A percentile compares a stretch with the other conserved stretches of the same genome.
These are phyloP conservation scores for Combretum micranthum DNA, from an alignment of 345 rosid species.

Conservation along the genomic window DNA sequence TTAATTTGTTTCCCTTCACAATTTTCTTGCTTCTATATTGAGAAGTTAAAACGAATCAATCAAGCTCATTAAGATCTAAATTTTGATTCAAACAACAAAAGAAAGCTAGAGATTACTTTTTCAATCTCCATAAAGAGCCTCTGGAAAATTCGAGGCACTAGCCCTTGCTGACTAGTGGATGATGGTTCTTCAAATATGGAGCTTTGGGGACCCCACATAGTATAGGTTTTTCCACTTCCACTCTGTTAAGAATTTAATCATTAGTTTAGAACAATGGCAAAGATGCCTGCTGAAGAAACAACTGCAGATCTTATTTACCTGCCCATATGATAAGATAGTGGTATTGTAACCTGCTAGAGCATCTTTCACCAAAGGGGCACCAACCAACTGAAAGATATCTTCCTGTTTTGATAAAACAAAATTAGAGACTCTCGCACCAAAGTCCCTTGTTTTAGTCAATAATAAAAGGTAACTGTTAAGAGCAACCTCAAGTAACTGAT, in stretches of 20 bases:
- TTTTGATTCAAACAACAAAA: neutral
- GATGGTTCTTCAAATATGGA: constrained; percentile 86
- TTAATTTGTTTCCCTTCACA: constrained; percentile 62
- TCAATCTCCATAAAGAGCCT: constrained; percentile 73
- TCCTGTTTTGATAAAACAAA: constrained; percentile 45
- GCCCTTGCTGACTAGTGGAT: constrained; percentile 69
- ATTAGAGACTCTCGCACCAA: neutral
- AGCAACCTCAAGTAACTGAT: too few relatives aligned
- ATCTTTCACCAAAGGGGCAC: constrained; percentile 70
- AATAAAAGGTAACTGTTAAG: too few relatives aligned
- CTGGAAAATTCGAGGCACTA: constrained; percentile 84
- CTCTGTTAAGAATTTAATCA: constrained; percentile 35
- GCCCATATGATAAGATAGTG: constrained; percentile 78
- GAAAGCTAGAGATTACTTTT: constrained; percentile 38
- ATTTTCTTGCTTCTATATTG: constrained; percentile 59
- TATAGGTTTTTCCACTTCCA: constrained; percentile 95
- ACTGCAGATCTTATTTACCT: constrained; percentile 35
- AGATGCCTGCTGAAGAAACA: neutral
- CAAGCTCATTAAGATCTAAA: constrained; percentile 4
- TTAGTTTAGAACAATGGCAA: neutral
- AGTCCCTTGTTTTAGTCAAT: neutral
- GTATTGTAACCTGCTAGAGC: constrained; percentile 88
- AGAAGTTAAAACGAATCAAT: constrained; percentile 6
- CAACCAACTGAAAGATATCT: constrained; percentile 64
- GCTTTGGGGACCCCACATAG: constrained; percentile 97